Evolutionary conservation across 2,329 filamentous ascomycete species (phyloP).

Genomic region (Botrytis medusae): DNA sequence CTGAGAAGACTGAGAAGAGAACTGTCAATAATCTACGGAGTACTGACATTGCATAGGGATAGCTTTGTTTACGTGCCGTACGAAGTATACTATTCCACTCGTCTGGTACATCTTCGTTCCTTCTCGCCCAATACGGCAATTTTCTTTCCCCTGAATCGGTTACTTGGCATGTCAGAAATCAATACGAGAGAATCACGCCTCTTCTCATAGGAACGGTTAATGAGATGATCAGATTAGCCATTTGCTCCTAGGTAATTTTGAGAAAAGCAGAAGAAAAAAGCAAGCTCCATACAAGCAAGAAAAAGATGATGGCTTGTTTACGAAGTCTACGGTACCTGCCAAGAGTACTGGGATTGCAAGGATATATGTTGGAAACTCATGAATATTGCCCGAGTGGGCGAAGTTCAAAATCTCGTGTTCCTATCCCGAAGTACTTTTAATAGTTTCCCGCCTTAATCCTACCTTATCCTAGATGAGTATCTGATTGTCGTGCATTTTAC

Average conservation of each 20-base stretch:
- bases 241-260: not conserved
- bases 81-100: not conserved
- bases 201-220: not conserved
- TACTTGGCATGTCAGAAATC: slow-evolving; percentile 12
- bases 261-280: not conserved
- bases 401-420: slow-evolving; percentile 20
- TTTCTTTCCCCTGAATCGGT: slow-evolving; percentile 2
- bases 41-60: not conserved
- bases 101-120: not conserved
- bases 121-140: not conserved
- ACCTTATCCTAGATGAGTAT: not conserved
- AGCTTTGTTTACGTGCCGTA: not conserved
- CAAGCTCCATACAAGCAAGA: not conserved
- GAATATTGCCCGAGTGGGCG: slow-evolving; percentile 10
- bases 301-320: not conserved
- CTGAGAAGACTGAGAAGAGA: not conserved
- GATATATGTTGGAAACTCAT: slow-evolving; percentile 9
- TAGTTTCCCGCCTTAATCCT: slow-evolving; percentile 12
- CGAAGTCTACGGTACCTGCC: slow-evolving; percentile 16
- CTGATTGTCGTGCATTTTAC: not conserved
- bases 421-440: slow-evolving; percentile 17
- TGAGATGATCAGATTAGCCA: not conserved
- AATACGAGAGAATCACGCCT: slow-evolving; percentile 19
- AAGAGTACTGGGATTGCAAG: slow-evolving; percentile 6
- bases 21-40: not conserved